Evolutionary conservation across 768 basidiomycete species (phyloP).

Genomic region (Macrolepiota fuliginosa): DNA sequence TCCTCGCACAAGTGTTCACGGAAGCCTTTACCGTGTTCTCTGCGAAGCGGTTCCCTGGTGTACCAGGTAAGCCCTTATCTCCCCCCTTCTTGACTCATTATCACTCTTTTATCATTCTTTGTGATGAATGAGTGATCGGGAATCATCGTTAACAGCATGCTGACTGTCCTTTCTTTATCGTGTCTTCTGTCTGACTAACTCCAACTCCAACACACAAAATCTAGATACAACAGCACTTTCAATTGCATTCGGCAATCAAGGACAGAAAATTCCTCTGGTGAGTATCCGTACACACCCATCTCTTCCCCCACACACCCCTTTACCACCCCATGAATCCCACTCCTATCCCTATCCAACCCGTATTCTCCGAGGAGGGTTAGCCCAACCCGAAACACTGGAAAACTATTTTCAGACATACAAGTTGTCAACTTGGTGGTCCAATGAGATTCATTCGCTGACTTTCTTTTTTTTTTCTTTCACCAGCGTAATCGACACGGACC

Average conservation of each 20-base stretch:
- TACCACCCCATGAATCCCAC: not conserved
- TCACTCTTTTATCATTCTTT: not conserved
- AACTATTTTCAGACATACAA: not conserved
- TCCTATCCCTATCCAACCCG: not conserved
- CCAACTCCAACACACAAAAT: not conserved
- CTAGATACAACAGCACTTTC: slow-evolving; percentile 87
- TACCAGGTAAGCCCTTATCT: slow-evolving; percentile 60
- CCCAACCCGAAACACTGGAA: too few species aligned
- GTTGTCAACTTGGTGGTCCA: not conserved
- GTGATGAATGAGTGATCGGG: not conserved
- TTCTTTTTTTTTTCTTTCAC: not conserved
- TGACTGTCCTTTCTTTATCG: not conserved
- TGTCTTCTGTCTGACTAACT: not conserved
- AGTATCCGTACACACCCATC: slow-evolving; percentile 20
- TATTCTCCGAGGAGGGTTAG: not conserved
- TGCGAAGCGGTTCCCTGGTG: slow-evolving; percentile 93
- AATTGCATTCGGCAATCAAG: slow-evolving; percentile 86
- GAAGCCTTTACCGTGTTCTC: slow-evolving; percentile 85
- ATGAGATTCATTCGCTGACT: slow-evolving; percentile 12
- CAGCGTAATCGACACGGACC: slow-evolving; percentile 83
- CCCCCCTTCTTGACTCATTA: slow-evolving; percentile 5
- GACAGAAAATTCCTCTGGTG: slow-evolving; percentile 85
- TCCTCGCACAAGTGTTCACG: slow-evolving; percentile 83
- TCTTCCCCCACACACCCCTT: not conserved
- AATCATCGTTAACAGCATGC: not conserved